A percentile compares a stretch with the other conserved stretches of the same genome.
These are phyloP conservation scores for Claviceps sp. DNA, from an alignment of 2,329 filamentous ascomycete species.

Conservation along the genomic window DNA sequence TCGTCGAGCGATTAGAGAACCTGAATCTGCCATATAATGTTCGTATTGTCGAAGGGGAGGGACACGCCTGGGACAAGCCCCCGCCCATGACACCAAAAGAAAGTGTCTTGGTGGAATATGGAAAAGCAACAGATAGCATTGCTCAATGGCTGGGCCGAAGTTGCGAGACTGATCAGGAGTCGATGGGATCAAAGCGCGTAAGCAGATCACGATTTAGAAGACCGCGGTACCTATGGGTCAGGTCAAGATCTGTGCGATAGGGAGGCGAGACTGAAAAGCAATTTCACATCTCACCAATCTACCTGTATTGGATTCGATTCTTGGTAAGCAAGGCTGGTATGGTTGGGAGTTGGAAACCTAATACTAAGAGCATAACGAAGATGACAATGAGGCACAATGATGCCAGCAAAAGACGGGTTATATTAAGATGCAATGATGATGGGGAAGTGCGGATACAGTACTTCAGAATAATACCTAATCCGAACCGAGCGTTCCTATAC, in stretches of 20 bases:
- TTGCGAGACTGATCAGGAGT: slow-evolving; percentile 23
- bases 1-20: slow-evolving; percentile 41
- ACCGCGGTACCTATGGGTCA: slow-evolving; percentile 18
- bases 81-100: slow-evolving; percentile 30
- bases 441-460: not conserved
- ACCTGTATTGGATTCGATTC: not conserved
- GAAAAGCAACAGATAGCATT: slow-evolving; percentile 27
- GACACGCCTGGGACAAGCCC: slow-evolving; percentile 37
- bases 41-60: slow-evolving; percentile 31
- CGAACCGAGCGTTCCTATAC: too few species aligned
- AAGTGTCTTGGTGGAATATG: slow-evolving; percentile 32
- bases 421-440: not conserved
- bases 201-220: slow-evolving; percentile 19
- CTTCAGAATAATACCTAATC: too few species aligned
- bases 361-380: not conserved
- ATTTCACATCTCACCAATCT: not conserved
- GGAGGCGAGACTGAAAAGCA: not conserved
- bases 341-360: too few species aligned
- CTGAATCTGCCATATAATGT: slow-evolving; percentile 21
- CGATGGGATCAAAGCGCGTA: slow-evolving; percentile 20
- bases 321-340: not conserved
- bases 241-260: slow-evolving; percentile 19
- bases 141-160: slow-evolving; percentile 27
- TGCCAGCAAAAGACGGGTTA: not conserved
- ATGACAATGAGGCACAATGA: not conserved